Evolutionary conservation across 2,329 filamentous ascomycete species (phyloP).

Genomic region (Aspergillus quadricinctus): DNA sequence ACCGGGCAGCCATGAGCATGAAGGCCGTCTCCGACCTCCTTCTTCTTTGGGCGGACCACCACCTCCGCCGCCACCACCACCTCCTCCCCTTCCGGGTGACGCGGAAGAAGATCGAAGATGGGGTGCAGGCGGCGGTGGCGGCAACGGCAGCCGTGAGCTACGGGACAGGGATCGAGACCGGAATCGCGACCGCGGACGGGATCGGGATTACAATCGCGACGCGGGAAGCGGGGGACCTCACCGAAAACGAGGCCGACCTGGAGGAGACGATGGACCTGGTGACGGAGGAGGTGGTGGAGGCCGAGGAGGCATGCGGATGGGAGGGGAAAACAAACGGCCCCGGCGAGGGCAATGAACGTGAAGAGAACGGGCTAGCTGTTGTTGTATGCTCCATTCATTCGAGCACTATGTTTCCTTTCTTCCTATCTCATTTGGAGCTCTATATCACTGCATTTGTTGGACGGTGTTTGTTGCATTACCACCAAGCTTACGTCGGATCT

Average conservation of each 20-base stretch:
- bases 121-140: conserved; percentile 6
- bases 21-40: conserved; percentile 32
- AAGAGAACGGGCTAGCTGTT: conserved; percentile 1
- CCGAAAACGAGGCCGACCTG: conserved; percentile 36
- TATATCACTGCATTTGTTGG: conserved; percentile 18
- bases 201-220: conserved; percentile 29
- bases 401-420: conserved; percentile 9
- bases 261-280: conserved; percentile 28
- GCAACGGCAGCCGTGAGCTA: conserved; percentile 27
- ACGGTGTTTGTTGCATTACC: conserved; percentile 13
- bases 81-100: conserved; percentile 21
- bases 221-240: conserved; percentile 24
- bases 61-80: conserved; percentile 28
- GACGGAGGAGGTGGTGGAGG: conserved; percentile 17
- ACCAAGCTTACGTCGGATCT: conserved; percentile 2
- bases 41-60: conserved; percentile 28
- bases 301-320: conserved; percentile 36
- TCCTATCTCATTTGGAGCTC: conserved; percentile 6
- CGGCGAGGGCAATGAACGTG: conserved; percentile 33
- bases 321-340: conserved; percentile 39
- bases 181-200: conserved; percentile 31
- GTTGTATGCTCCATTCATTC: conserved; percentile 9
- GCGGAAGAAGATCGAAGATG: conserved; percentile 33
- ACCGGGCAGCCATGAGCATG: conserved; percentile 23
- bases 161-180: conserved; percentile 35